A percentile compares a stretch with the other conserved stretches of the same genome.
Conservation (phyloP, 257 asterid species). For the Cinchona pubescens region DNA sequence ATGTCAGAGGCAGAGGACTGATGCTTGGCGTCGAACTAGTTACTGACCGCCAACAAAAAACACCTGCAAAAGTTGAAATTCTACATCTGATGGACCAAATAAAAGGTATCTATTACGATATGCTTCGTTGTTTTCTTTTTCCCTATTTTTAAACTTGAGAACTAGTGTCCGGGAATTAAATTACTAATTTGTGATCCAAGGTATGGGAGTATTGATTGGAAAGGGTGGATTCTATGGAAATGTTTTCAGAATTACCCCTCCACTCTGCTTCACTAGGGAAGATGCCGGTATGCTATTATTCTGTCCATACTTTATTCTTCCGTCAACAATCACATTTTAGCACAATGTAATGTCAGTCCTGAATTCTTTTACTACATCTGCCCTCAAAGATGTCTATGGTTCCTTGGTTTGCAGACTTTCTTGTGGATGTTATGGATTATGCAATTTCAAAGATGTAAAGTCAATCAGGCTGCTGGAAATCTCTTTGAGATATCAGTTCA, state of each 20-base stretch:
- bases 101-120: constrained; percentile 43
- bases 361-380: neutral
- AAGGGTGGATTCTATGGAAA: constrained; percentile 72
- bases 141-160: neutral
- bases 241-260: constrained; percentile 76
- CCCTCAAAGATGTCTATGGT: neutral
- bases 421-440: constrained; percentile 39
- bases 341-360: neutral
- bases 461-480: neutral
- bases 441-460: constrained; percentile 34
- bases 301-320: neutral
- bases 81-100: constrained; percentile 54
- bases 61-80: constrained; percentile 55
- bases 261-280: constrained; percentile 57
- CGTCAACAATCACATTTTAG: neutral
- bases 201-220: constrained; percentile 64
- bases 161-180: neutral
- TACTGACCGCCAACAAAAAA: constrained; percentile 47
- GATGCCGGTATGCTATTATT: constrained; percentile 50
- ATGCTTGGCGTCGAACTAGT: constrained; percentile 82
- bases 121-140: neutral
- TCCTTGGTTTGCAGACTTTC: constrained; percentile 26
- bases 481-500: neutral
- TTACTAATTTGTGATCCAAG: constrained; percentile 22
- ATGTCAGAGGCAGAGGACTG: constrained; percentile 73